phyloP scores from a whole-genome alignment of 345 rosid genomes.

The Citrus cavaleriei region DNA sequence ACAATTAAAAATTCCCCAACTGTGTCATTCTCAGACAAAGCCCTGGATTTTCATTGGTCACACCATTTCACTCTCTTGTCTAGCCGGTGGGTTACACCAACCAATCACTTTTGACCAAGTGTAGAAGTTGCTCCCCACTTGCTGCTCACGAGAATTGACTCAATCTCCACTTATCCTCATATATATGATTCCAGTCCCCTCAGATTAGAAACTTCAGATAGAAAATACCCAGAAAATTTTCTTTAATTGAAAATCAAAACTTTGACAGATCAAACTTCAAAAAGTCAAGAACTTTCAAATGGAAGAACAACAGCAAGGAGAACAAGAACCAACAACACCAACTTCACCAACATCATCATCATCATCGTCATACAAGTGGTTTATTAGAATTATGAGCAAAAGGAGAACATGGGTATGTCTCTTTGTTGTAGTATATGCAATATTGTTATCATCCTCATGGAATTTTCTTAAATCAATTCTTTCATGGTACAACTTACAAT shows the following conservation, averaged over 20 bases:
- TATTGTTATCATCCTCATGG: constrained; percentile 67
- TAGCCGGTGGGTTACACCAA: background rate
- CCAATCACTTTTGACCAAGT: constrained; percentile 9
- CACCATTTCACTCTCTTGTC: background rate
- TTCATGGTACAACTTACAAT: constrained; percentile 61
- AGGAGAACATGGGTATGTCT: constrained; percentile 92
- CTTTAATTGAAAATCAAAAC: background rate
- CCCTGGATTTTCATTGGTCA: background rate
- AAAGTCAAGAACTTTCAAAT: constrained; percentile 16
- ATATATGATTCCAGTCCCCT: background rate
- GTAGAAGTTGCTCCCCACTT: background rate
- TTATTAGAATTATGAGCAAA: constrained; percentile 78
- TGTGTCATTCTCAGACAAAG: background rate
- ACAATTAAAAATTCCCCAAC: background rate
- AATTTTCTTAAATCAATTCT: constrained; percentile 71
- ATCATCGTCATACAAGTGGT: constrained; percentile 44
- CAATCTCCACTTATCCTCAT: background rate
- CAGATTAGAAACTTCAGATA: background rate
- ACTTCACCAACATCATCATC: constrained; percentile 30
- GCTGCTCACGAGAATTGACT: background rate
- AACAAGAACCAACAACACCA: background rate
- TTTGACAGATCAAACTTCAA: background rate
- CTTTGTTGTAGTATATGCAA: constrained; percentile 71
- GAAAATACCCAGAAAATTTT: background rate
- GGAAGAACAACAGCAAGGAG: constrained; percentile 30